These are phyloP conservation scores for Gossypium aridum DNA, from an alignment of 441 rosid species.

Conservation along the genomic window DNA sequence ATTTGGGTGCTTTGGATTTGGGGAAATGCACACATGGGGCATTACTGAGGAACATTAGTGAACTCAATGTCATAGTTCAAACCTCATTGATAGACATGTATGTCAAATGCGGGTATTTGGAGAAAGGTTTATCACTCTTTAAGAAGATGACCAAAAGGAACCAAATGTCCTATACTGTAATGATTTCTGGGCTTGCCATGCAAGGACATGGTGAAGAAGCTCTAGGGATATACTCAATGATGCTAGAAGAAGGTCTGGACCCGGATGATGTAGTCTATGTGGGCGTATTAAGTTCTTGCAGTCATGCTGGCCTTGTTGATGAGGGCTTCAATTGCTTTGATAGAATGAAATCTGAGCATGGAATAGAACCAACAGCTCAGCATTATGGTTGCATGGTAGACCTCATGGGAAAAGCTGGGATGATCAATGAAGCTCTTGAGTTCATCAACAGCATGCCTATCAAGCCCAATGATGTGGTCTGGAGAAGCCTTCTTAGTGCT, in stretches of 20 bases:
- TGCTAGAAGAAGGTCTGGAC: conserved; percentile 41
- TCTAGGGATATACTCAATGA: conserved; percentile 38
- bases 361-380: conserved; percentile 32
- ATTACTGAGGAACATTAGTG: conserved; percentile 40
- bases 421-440: conserved; percentile 45
- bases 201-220: conserved; percentile 56
- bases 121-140: conserved; percentile 38
- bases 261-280: conserved; percentile 51
- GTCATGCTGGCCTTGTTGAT: conserved; percentile 47
- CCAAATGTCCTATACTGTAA: conserved; percentile 37
- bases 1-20: conserved; percentile 36
- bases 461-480: conserved; percentile 48
- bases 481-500: conserved; percentile 61
- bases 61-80: conserved; percentile 44
- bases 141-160: conserved; percentile 32
- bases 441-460: conserved; percentile 43
- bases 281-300: conserved; percentile 55
- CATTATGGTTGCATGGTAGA: conserved; percentile 66
- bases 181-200: conserved; percentile 58
- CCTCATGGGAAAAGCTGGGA: conserved; percentile 53
- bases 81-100: conserved; percentile 66
- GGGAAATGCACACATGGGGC: conserved; percentile 32
- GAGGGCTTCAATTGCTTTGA: conserved; percentile 41
- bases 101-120: conserved; percentile 44
- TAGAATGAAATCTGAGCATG: conserved; percentile 30